Base-by-base conservation (phyloP, 73 alveolate species). In the Paramecium caudatum region DNA sequence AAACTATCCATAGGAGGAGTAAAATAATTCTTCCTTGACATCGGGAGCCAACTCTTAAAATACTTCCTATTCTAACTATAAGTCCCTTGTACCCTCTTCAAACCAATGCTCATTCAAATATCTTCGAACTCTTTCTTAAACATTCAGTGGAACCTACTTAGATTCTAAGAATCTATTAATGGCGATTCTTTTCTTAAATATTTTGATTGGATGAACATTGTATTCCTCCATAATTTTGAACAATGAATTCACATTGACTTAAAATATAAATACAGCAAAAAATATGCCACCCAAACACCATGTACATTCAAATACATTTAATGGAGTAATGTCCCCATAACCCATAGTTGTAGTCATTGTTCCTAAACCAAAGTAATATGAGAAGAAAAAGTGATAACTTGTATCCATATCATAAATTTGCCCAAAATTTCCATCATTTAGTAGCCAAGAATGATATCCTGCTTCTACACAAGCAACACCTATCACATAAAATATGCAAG, bases 311-410 rank as follows among this genome's bases (percentile, higher is more conserved):
- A 27, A 74, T 1, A 74, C 47, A 45, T 74, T 74, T 16, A 74
- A 37, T 41, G 88, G 88, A 6, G 88, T 74, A 0, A 74, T 74
- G n/a, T 74, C 88, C 6, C 88, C 88, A 74, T 74, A 74, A 9
- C 88, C 88, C 88, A 74, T 74, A 17, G 68, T 37, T 5, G 88
- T 74, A 21, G 88, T 74, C 88, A 74, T 74, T 3, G 88, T 74
- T 41, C 88, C 88, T 74, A 74, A 36, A 41, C 69, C 39, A 37
- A 74, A 41, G 32, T 74, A 74, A 16, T 74, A 74, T 16, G 88
- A 41, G 15, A 74, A 74, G 47, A 74, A 74, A 41, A 45, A 43
- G n/a, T 74, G 43, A 41, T 23, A 36, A 39, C 47, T 68, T 21
- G 68, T 33, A 27, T 10, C 43, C 10, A 30, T 45, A 12, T 41